phyloP scores from a whole-genome alignment of 768 basidiomycete species.

The Phaffia tasmanica region DNA sequence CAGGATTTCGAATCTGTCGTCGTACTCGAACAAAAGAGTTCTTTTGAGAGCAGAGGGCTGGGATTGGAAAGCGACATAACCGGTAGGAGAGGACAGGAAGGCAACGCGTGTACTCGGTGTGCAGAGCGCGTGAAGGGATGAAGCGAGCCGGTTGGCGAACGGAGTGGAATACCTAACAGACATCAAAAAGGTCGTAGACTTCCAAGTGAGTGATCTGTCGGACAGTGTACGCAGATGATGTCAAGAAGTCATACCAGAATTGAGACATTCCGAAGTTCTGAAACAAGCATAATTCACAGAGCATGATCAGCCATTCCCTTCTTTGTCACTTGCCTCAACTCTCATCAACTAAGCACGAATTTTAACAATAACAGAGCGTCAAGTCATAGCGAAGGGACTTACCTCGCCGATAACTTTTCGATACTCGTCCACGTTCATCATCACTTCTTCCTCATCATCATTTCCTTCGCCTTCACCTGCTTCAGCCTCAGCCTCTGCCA shows the following conservation, averaged over 20 bases:
- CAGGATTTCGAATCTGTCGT: conserved; percentile 29
- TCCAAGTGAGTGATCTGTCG: not conserved
- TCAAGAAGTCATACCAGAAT: conserved; percentile 25
- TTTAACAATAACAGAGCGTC: conserved; percentile 7
- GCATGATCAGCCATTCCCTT: not conserved
- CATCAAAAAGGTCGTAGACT: not conserved
- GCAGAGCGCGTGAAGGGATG: conserved; percentile 26
- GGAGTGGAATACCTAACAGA: conserved; percentile 29
- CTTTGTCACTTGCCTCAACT: no score
- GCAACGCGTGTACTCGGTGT: conserved; percentile 24
- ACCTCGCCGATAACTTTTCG: conserved; percentile 19
- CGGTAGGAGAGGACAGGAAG: conserved; percentile 32
- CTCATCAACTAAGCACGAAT: no score
- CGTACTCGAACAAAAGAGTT: conserved; percentile 31
- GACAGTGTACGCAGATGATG: not conserved
- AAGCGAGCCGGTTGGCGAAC: conserved; percentile 28
- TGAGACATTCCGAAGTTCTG: conserved; percentile 24
- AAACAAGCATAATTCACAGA: not conserved
- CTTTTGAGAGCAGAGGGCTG: conserved; percentile 19
- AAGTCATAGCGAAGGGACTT: conserved; percentile 4
- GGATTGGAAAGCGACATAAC: conserved; percentile 32
- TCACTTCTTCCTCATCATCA: conserved; percentile 23
- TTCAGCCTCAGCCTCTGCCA: conserved; percentile 19
- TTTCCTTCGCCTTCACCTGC: not conserved
- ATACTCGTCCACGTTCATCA: conserved; percentile 30